These are phyloP conservation scores for Jaltomata sinuosa DNA, from an alignment of 257 asterid species.

Conservation along the genomic window DNA sequence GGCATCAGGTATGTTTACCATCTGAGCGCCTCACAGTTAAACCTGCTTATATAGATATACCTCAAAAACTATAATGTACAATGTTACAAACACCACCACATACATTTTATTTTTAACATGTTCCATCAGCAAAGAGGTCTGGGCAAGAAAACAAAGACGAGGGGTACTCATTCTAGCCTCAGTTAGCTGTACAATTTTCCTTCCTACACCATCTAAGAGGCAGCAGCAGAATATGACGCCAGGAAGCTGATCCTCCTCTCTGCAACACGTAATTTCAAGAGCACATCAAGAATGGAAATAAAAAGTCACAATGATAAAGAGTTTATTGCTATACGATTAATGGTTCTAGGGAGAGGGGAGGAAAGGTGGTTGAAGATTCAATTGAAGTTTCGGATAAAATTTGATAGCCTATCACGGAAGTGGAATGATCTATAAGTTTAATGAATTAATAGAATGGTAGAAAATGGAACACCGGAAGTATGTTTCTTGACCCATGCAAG, in stretches of 20 bases:
- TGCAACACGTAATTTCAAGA: constrained; percentile 11
- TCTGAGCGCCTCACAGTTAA: constrained; percentile 28
- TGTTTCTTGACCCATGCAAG: neutral
- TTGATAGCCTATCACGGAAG: neutral
- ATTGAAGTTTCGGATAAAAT: neutral
- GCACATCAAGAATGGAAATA: neutral
- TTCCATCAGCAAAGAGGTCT: constrained; percentile 13
- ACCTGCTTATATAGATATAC: constrained; percentile 41
- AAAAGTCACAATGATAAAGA: neutral
- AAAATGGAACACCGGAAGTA: neutral
- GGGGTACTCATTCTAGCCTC: constrained; percentile 33
- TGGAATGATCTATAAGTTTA: neutral
- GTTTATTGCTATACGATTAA: neutral
- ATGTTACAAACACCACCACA: constrained; percentile 37
- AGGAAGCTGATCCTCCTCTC: constrained; percentile 66
- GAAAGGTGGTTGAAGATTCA: neutral
- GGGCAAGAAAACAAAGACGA: neutral
- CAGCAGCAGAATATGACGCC: constrained; percentile 29
- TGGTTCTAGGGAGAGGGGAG: neutral
- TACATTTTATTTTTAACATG: constrained; percentile 29
- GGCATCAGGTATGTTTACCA: constrained; percentile 28
- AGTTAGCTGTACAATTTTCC: constrained; percentile 60
- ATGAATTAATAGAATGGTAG: neutral
- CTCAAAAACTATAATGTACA: constrained; percentile 50
- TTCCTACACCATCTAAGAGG: constrained; percentile 23